Percentiles rank a stretch among this genome's conserved stretches.
phyloP scores from a whole-genome alignment of 257 asterid genomes.

The Penstemon davidsonii region DNA sequence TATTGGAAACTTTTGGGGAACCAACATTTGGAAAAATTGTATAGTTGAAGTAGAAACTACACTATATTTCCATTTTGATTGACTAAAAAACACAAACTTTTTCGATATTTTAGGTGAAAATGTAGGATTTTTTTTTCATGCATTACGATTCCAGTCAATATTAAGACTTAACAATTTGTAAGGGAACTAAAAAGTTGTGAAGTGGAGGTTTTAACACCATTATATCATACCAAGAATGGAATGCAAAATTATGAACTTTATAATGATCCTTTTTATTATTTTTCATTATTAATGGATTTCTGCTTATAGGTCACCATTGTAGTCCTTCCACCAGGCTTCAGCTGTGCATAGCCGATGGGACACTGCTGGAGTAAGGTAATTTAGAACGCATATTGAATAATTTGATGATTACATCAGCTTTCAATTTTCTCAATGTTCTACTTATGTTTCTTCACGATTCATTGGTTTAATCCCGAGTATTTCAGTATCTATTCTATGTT shows the following conservation, averaged over 20 bases:
- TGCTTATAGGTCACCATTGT: conserved; percentile 36
- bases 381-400: not conserved
- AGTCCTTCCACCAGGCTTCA: conserved; percentile 33
- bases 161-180: too few species aligned
- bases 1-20: too few species aligned
- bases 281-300: conserved; percentile 12
- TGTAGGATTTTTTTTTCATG: not conserved
- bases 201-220: not conserved
- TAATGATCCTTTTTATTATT: not conserved
- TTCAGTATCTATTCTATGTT: not conserved
- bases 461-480: not conserved
- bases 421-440: not conserved
- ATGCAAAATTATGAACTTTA: not conserved
- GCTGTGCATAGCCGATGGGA: conserved; percentile 52
- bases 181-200: not conserved
- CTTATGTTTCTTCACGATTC: not conserved
- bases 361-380: conserved; percentile 63
- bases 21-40: too few species aligned
- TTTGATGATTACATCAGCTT: not conserved
- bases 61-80: too few species aligned
- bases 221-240: not conserved
- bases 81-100: too few species aligned
- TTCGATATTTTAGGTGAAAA: not conserved
- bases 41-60: too few species aligned
- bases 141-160: not conserved